phyloP scores from a whole-genome alignment of 768 basidiomycete genomes.

The Mycena indigotica region DNA sequence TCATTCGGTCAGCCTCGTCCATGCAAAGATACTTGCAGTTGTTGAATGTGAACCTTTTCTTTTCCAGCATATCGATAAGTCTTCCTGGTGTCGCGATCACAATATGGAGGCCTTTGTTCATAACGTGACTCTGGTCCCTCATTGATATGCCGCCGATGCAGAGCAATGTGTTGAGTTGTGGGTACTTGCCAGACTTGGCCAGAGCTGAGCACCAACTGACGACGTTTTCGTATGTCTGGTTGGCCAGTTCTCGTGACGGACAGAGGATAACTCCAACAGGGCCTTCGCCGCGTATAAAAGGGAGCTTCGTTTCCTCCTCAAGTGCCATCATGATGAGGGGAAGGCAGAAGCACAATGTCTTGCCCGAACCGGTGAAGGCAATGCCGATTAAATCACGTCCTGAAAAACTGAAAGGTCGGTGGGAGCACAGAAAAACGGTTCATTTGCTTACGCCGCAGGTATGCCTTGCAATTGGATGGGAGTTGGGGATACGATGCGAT shows the following conservation, averaged over 20 bases:
- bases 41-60: conserved; percentile 88
- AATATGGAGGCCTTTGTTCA: conserved; percentile 91
- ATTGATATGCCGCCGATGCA: conserved; percentile 99
- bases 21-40: conserved; percentile 96
- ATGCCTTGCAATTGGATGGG: conserved; percentile 98
- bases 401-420: conserved; percentile 64
- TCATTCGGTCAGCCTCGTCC: conserved; percentile 99
- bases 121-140: conserved; percentile 92
- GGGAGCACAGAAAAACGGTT: conserved; percentile 9
- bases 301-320: conserved; percentile 89
- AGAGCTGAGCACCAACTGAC: conserved; percentile 83
- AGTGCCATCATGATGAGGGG: conserved; percentile 95
- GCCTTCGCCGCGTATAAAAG: conserved; percentile 91
- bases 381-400: conserved; percentile 99
- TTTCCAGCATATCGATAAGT: conserved; percentile 97
- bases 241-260: conserved; percentile 94
- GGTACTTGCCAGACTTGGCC: conserved; percentile 79
- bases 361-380: conserved; percentile 98
- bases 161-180: conserved; percentile 82
- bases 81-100: conserved; percentile 97
- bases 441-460: conserved; percentile 77
- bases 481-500: conserved; percentile 84
- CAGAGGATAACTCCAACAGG: conserved; percentile 96
- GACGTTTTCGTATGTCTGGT: conserved; percentile 96
- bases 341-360: conserved; percentile 98